Evolutionary conservation across 306 rosid species (phyloP).

Genomic region (Inga oerstediana): DNA sequence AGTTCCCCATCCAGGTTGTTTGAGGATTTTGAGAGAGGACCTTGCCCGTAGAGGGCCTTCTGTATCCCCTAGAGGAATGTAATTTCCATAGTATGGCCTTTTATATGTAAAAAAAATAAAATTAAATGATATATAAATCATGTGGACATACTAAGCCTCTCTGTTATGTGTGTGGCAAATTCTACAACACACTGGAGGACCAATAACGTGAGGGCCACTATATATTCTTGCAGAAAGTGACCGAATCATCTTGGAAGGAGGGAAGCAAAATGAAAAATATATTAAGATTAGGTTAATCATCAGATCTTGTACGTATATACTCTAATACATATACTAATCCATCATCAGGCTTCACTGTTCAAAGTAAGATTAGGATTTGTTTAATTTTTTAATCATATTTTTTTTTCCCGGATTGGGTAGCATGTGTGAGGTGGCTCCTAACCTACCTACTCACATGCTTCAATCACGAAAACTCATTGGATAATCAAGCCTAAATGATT

Average conservation of each 20-base stretch:
- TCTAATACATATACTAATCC: slow-evolving; percentile 7
- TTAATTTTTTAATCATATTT: not conserved
- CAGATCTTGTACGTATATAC: slow-evolving; percentile 27
- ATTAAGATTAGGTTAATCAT: slow-evolving; percentile 36
- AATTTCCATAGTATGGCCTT: no score
- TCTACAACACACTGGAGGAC: not conserved
- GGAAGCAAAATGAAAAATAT: slow-evolving; percentile 11
- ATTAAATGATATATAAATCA: not conserved
- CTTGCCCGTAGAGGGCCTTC: no score
- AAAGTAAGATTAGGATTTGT: slow-evolving; percentile 23
- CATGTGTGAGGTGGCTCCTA: slow-evolving; percentile 49
- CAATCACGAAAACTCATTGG: not conserved
- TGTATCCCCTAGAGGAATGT: no score
- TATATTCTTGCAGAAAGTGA: slow-evolving; percentile 41
- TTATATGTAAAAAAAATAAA: no score
- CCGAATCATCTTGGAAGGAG: slow-evolving; percentile 47
- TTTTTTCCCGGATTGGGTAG: slow-evolving; percentile 28
- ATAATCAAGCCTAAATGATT: slow-evolving; percentile 33
- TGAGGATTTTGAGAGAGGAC: no score
- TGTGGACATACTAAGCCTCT: not conserved
- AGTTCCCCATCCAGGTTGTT: no score
- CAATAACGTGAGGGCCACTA: slow-evolving; percentile 65
- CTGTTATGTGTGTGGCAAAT: not conserved
- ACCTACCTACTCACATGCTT: slow-evolving; percentile 53
- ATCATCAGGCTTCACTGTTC: not conserved